A percentile compares a stretch with the other conserved stretches of the same genome.
These are phyloP conservation scores for Petasospora fabianii DNA, from an alignment of 1,139 yeast species.

Conservation along the genomic window DNA sequence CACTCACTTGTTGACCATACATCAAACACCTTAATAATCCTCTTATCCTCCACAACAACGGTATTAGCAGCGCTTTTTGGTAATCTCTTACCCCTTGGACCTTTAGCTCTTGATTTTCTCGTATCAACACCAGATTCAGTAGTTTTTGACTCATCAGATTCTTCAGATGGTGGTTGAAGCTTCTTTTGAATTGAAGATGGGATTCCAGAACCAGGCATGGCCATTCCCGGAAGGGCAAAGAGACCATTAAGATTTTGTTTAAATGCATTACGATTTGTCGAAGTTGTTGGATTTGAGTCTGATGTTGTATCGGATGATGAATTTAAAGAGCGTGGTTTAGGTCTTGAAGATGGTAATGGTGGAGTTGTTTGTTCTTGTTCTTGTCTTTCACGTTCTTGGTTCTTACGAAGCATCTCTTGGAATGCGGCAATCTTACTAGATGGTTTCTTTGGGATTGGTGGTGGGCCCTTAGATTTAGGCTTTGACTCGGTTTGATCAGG, in stretches of 20 bases:
- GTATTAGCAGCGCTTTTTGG: slow-evolving; percentile 59
- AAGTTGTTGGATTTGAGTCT: not conserved
- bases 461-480: slow-evolving; percentile 41
- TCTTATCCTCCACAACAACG: slow-evolving; percentile 36
- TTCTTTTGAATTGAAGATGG: slow-evolving; percentile 14
- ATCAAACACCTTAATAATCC: slow-evolving; percentile 24
- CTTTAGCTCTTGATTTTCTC: slow-evolving; percentile 57
- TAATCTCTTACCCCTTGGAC: slow-evolving; percentile 74
- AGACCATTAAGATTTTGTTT: slow-evolving; percentile 56
- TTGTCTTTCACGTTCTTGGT: slow-evolving; percentile 33
- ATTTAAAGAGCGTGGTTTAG: slow-evolving; percentile 1
- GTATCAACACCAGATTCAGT: slow-evolving; percentile 29
- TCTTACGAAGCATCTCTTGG: slow-evolving; percentile 61
- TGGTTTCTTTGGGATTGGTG: slow-evolving; percentile 71
- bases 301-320: no score
- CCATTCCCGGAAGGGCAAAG: slow-evolving; percentile 68
- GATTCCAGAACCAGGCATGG: slow-evolving; percentile 23
- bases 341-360: no score
- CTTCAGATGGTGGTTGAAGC: slow-evolving; percentile 12
- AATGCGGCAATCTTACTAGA: slow-evolving; percentile 77
- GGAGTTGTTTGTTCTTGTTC: slow-evolving; percentile 5
- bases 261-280: slow-evolving; percentile 35
- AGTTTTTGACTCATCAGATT: slow-evolving; percentile 9
- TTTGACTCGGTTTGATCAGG: not conserved
- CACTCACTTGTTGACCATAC: slow-evolving; percentile 20